Evolutionary conservation across 768 basidiomycete genomes (phyloP).

Genomic region (Pulveroboletus sp.): DNA sequence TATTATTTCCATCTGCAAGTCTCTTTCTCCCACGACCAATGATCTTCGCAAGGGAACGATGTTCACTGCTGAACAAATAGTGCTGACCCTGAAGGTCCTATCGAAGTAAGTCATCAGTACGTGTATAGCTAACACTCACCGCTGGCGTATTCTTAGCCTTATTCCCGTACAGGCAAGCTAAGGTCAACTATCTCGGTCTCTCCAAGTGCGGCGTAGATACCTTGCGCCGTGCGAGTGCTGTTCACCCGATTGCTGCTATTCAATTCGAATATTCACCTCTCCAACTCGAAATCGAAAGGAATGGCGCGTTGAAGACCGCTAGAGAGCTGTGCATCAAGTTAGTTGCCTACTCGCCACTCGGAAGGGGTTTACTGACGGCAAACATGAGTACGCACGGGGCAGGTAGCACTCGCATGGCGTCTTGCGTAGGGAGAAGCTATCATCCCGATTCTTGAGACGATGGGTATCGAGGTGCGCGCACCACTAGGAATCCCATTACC

Average conservation of each 20-base stretch:
- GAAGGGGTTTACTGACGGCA: conserved; percentile 46
- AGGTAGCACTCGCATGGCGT: conserved; percentile 39
- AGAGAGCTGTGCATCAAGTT: conserved; percentile 47
- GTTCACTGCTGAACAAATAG: conserved; percentile 14
- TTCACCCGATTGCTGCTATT: conserved; percentile 47
- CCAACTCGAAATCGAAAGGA: conserved; percentile 43
- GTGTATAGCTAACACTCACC: background rate
- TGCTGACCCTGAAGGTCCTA: conserved; percentile 40
- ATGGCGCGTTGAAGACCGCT: conserved; percentile 38
- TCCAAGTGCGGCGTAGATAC: conserved; percentile 46
- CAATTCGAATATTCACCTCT: conserved; percentile 52
- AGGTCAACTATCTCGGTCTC: conserved; percentile 47
- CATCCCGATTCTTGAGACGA: conserved; percentile 40
- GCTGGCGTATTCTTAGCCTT: background rate
- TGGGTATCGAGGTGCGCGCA: conserved; percentile 27
- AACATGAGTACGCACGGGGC: conserved; percentile 33
- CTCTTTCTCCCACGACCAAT: background rate
- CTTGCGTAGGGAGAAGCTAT: conserved; percentile 36
- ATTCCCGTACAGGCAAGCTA: conserved; percentile 30
- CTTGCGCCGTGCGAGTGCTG: conserved; percentile 45
- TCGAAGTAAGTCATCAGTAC: conserved; percentile 35
- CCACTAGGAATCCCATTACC: background rate
- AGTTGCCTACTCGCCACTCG: conserved; percentile 50
- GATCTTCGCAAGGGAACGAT: background rate
- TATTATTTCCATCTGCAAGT: conserved; percentile 42